Evolutionary conservation across 2,329 filamentous ascomycete species (phyloP), one percentile per base, ranked within the genome.

Genomic region (Chrysosporium queenslandicum): DNA sequence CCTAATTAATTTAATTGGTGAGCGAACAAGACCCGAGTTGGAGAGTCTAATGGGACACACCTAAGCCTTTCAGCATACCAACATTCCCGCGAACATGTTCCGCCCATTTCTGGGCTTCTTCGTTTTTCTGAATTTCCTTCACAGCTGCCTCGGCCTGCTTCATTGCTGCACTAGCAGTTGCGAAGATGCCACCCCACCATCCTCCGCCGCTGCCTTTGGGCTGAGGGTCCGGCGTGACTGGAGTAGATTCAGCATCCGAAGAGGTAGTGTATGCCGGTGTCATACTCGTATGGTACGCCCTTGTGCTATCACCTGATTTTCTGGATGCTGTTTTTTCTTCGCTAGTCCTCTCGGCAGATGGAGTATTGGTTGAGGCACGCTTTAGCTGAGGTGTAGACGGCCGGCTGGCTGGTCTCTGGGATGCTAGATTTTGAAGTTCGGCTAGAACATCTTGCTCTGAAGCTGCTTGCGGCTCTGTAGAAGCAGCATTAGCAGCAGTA

Each of bases 21-120:
- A 43, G 53, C n/a, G 25, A 34, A 21, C 12, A 9, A 46, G 18
- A 11, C 3, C 9, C 18, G 37, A 21, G 8, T 12, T 20, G 20
- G 53, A 34, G 8, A 29, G 43, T 30, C 1, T 23, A 18, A 50
- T 27, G 48, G 8, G 69, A n/a, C 74, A 58, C 78, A 91, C 88
- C 85, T 56, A 91, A 74, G 51, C 83, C 85, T 60, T 80, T 80
- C 39, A 97, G 74, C 29, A 82, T 82, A 41, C 84, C 86, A 46
- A 94, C 86, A 65, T 95, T 95, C 55, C 89, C 90, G 64, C 84
- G 84, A 52, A 97, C 86, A 67, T 97, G 91, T 50, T 95, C 87
- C 1, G 90, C 87, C 89, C 91, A 98, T 67, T 87, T 86, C 73
- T 91, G 90, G 48, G 91, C 92, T 68, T 98, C 92, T 65, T 97